Evolutionary conservation across 176 grass and related monocot genomes (phyloP).

Genomic region (Melocanna baccifera): DNA sequence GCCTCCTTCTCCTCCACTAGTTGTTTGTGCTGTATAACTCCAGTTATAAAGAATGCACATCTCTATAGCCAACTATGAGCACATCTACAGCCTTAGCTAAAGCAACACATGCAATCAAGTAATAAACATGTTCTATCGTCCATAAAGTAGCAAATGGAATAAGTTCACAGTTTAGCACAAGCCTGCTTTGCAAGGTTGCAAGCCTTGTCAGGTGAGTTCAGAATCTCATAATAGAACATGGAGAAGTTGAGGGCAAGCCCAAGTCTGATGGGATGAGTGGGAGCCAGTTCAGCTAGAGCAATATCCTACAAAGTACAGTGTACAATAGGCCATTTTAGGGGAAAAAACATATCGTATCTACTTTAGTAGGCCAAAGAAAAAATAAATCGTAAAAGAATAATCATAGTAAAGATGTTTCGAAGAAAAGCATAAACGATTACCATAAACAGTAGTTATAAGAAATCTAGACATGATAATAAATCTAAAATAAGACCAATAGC

Average conservation of each 20-base stretch:
- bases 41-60: background rate
- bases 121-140: background rate
- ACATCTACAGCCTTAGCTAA: background rate
- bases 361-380: background rate
- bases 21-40: too few species aligned
- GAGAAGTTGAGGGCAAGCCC: background rate
- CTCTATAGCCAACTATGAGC: background rate
- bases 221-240: background rate
- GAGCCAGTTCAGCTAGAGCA: background rate
- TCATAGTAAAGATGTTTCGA: background rate
- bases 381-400: background rate
- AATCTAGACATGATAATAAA: background rate
- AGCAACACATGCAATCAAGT: background rate
- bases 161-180: background rate
- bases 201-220: background rate
- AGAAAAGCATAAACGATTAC: background rate
- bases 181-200: background rate
- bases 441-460: background rate
- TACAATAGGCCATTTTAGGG: background rate
- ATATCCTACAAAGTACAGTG: background rate
- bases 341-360: background rate
- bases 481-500: background rate
- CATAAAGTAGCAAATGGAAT: background rate
- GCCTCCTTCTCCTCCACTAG: slow-evolving; percentile 24
- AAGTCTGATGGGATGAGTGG: background rate